A percentile compares a stretch with the other conserved stretches of the same genome.
phyloP scores from a whole-genome alignment of 495 filamentous ascomycete genomes.

The Articulospora tetracladia region DNA sequence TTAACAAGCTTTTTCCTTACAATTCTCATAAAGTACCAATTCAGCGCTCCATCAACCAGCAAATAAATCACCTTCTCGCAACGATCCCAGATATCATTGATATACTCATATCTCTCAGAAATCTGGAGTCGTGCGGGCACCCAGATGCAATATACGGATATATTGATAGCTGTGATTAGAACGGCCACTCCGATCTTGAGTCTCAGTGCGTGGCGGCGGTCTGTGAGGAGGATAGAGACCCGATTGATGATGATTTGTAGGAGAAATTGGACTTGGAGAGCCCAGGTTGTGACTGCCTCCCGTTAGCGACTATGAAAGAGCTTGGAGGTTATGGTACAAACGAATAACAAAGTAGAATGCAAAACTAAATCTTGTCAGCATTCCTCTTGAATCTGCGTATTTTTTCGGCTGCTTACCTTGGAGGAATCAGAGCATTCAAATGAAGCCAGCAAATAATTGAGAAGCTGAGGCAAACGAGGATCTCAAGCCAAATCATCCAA shows the following conservation, averaged over 20 bases:
- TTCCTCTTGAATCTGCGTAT: too few species aligned
- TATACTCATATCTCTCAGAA: slow-evolving; percentile 22
- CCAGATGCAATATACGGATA: slow-evolving; percentile 48
- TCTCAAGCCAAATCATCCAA: slow-evolving; percentile 17
- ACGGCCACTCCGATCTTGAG: slow-evolving; percentile 35
- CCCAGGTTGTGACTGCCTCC: slow-evolving; percentile 3
- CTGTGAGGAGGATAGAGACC: slow-evolving; percentile 35
- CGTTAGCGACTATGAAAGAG: not conserved
- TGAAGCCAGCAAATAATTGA: slow-evolving; percentile 7
- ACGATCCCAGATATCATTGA: slow-evolving; percentile 48
- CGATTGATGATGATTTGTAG: slow-evolving; percentile 49
- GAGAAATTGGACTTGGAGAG: slow-evolving; percentile 36
- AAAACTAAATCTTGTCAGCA: not conserved
- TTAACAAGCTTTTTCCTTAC: slow-evolving; percentile 41
- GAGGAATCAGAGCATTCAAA: slow-evolving; percentile 6
- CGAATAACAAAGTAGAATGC: slow-evolving; percentile 1
- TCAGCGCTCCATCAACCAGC: slow-evolving; percentile 41
- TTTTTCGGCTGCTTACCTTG: too few species aligned
- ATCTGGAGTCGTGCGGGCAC: slow-evolving; percentile 41
- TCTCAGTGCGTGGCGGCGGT: slow-evolving; percentile 23
- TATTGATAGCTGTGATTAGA: slow-evolving; percentile 39
- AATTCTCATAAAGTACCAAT: slow-evolving; percentile 42
- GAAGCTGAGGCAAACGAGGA: slow-evolving; percentile 3
- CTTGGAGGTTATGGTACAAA: not conserved
- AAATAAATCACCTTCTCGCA: slow-evolving; percentile 44